phyloP scores from a whole-genome alignment of 768 basidiomycete species.

The Lyophyllum atratum region DNA sequence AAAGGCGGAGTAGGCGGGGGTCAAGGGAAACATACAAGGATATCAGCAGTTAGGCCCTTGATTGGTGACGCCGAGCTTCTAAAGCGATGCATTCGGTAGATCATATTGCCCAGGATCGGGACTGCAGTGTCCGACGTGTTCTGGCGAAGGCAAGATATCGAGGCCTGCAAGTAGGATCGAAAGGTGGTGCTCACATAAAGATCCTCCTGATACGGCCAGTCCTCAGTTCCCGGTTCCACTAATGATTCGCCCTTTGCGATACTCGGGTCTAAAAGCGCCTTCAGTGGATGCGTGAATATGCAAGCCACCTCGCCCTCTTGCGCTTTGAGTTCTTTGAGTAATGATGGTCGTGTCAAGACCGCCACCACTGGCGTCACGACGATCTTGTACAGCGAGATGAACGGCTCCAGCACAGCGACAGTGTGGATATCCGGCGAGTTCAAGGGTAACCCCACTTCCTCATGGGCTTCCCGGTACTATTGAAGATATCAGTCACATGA shows the following conservation, averaged over 20 bases:
- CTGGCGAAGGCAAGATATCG: slow-evolving; percentile 36
- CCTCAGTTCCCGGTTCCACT: slow-evolving; percentile 57
- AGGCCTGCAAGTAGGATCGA: neutral
- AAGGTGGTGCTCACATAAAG: slow-evolving; percentile 56
- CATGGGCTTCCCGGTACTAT: slow-evolving; percentile 81
- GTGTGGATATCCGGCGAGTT: slow-evolving; percentile 56
- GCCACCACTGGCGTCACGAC: slow-evolving; percentile 83
- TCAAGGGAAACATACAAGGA: slow-evolving; percentile 57
- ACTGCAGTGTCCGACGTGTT: slow-evolving; percentile 54
- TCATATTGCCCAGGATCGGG: slow-evolving; percentile 46
- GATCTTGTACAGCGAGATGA: slow-evolving; percentile 65
- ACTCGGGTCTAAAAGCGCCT: slow-evolving; percentile 66
- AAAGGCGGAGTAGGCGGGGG: neutral
- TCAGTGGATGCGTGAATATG: slow-evolving; percentile 82
- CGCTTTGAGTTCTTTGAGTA: slow-evolving; percentile 56
- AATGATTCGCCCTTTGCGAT: slow-evolving; percentile 49
- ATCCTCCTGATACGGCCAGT: slow-evolving; percentile 82
- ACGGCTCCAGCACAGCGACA: slow-evolving; percentile 64
- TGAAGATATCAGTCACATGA: neutral
- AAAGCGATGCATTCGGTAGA: slow-evolving; percentile 85
- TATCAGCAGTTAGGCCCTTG: slow-evolving; percentile 83
- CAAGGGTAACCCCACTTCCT: slow-evolving; percentile 78
- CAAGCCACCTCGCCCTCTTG: slow-evolving; percentile 69
- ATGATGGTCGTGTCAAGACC: slow-evolving; percentile 52
- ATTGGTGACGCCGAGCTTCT: slow-evolving; percentile 76